Evolutionary conservation across 2,329 filamentous ascomycete genomes (phyloP).

Genomic region (Arthroderma sp.): DNA sequence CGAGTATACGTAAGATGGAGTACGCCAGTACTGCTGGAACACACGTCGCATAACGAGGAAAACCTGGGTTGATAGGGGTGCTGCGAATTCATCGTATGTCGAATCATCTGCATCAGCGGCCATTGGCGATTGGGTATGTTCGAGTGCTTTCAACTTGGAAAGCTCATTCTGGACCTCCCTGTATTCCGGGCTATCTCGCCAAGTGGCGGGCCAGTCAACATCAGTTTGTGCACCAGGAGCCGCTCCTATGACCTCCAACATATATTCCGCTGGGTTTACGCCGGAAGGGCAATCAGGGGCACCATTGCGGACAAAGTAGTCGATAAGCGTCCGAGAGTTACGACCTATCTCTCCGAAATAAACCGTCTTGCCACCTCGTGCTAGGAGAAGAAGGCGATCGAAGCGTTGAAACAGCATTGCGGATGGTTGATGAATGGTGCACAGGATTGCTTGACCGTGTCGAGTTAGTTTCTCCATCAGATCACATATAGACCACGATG

Average conservation of each 20-base stretch:
- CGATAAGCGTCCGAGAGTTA: conserved; percentile 43
- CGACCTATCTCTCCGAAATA: conserved; percentile 56
- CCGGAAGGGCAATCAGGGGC: conserved; percentile 44
- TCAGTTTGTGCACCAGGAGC: conserved; percentile 48
- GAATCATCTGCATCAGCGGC: not conserved
- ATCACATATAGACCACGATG: conserved; percentile 80
- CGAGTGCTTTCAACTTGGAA: conserved; percentile 37
- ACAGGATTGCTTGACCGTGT: conserved; percentile 87
- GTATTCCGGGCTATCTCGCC: conserved; percentile 43
- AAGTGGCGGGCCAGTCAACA: conserved; percentile 41
- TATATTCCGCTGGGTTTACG: conserved; percentile 64
- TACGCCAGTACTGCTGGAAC: conserved; percentile 86
- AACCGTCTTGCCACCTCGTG: conserved; percentile 50
- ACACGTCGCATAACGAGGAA: conserved; percentile 57
- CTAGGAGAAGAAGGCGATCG: conserved; percentile 50
- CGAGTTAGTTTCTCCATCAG: conserved; percentile 80
- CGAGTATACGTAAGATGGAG: conserved; percentile 75
- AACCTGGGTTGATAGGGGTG: conserved; percentile 56
- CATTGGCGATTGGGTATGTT: conserved; percentile 21
- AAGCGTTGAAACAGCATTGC: conserved; percentile 88
- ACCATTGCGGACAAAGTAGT: conserved; percentile 54
- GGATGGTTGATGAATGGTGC: conserved; percentile 90
- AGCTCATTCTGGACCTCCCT: conserved; percentile 46
- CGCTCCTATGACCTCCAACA: conserved; percentile 47
- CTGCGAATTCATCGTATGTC: conserved; percentile 57